Evolutionary conservation across 345 rosid genomes (phyloP).

Genomic region (Stellera chamaejasme): DNA sequence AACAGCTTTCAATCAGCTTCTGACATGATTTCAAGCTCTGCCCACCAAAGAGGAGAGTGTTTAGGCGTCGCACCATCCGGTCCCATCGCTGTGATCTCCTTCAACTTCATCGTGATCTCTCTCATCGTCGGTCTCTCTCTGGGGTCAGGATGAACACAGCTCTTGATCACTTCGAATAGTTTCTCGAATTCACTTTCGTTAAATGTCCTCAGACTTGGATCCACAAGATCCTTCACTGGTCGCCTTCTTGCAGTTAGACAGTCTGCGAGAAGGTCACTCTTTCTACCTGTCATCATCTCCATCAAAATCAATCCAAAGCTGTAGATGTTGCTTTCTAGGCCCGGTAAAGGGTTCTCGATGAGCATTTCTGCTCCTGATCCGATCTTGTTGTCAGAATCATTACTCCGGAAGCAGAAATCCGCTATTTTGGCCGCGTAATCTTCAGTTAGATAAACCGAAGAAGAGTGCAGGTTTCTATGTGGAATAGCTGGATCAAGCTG

Average conservation of each 20-base stretch:
- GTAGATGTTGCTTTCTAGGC: slow-evolving; percentile 43
- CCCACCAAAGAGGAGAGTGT: slow-evolving; percentile 92
- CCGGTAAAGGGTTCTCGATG: slow-evolving; percentile 32
- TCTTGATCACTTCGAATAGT: slow-evolving; percentile 49
- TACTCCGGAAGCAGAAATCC: slow-evolving; percentile 56
- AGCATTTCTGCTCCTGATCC: slow-evolving; percentile 33
- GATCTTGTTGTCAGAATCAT: slow-evolving; percentile 31
- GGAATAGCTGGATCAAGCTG: slow-evolving; percentile 62
- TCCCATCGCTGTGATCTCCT: slow-evolving; percentile 59
- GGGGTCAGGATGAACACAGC: slow-evolving; percentile 54
- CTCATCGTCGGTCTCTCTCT: slow-evolving; percentile 52
- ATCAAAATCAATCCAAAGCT: slow-evolving; percentile 59
- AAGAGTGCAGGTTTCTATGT: slow-evolving; percentile 52
- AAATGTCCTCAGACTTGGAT: slow-evolving; percentile 55
- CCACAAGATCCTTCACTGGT: slow-evolving; percentile 43
- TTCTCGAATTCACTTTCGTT: slow-evolving; percentile 44
- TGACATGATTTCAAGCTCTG: slow-evolving; percentile 85
- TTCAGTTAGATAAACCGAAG: slow-evolving; percentile 68
- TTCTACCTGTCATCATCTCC: slow-evolving; percentile 72
- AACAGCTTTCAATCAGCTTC: slow-evolving; percentile 29
- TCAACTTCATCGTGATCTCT: slow-evolving; percentile 46
- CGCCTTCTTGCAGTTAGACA: slow-evolving; percentile 28
- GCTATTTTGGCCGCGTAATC: slow-evolving; percentile 95
- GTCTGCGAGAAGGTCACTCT: slow-evolving; percentile 20
- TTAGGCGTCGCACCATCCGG: slow-evolving; percentile 74